These are phyloP conservation scores for Pichia californica DNA, from an alignment of 805 yeast species.

Conservation along the genomic window DNA sequence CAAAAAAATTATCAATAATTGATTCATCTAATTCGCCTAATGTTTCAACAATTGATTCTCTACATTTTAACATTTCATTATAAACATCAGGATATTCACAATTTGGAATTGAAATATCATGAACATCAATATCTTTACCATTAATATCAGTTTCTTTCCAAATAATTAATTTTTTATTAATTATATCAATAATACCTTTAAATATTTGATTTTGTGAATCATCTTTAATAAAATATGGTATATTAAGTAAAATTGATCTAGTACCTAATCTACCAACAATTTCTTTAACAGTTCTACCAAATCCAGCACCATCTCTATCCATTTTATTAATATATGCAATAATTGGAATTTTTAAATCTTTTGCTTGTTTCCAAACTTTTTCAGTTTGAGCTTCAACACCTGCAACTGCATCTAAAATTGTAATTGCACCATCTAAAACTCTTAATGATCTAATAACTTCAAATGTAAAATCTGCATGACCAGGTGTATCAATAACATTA, in stretches of 20 bases:
- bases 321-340: slow-evolving; percentile 84
- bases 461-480: slow-evolving; percentile 95
- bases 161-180: slow-evolving; percentile 50
- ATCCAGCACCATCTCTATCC: slow-evolving; percentile 97
- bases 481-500: slow-evolving; percentile 94
- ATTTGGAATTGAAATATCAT: slow-evolving; percentile 31
- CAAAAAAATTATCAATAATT: slow-evolving; percentile 71
- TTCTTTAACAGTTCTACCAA: slow-evolving; percentile 81
- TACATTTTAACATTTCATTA: slow-evolving; percentile 46
- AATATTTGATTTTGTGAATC: slow-evolving; percentile 36
- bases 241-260: slow-evolving; percentile 63
- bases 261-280: slow-evolving; percentile 71
- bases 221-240: slow-evolving; percentile 62
- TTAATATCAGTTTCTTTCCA: slow-evolving; percentile 39
- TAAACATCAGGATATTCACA: slow-evolving; percentile 28
- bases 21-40: slow-evolving; percentile 77
- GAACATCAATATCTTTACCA: slow-evolving; percentile 48
- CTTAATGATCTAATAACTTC: slow-evolving; percentile 87
- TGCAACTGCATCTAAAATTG: slow-evolving; percentile 90
- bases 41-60: slow-evolving; percentile 78
- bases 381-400: slow-evolving; percentile 99
- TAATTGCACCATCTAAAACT: slow-evolving; percentile 91
- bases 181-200: slow-evolving; percentile 69
- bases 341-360: slow-evolving; percentile 58
- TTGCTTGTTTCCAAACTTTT: slow-evolving; percentile 91